Conservation (phyloP, 805 yeast species). For the Yamadazyma takamatsuzukensis region DNA sequence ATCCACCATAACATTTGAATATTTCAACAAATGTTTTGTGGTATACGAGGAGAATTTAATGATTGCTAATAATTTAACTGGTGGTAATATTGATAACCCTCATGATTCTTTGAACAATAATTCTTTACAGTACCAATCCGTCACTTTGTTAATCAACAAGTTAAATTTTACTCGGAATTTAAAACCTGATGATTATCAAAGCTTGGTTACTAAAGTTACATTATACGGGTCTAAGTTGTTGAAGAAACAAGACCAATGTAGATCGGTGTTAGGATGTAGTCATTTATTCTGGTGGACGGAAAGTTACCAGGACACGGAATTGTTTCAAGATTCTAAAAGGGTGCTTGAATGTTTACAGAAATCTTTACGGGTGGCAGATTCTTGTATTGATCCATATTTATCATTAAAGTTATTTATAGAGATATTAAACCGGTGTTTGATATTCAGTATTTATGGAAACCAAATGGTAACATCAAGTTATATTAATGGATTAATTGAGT, state of each 20-base stretch:
- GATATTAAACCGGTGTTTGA: slow-evolving; percentile 79
- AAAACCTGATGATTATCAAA: slow-evolving; percentile 69
- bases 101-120: slow-evolving; percentile 43
- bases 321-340: slow-evolving; percentile 54
- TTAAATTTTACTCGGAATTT: slow-evolving; percentile 41
- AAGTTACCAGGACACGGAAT: slow-evolving; percentile 17
- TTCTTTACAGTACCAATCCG: slow-evolving; percentile 48
- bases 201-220: slow-evolving; percentile 79
- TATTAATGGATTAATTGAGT: slow-evolving; percentile 80
- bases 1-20: slow-evolving; percentile 78
- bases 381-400: slow-evolving; percentile 77
- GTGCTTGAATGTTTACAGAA: slow-evolving; percentile 90
- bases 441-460: slow-evolving; percentile 81
- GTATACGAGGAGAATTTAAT: slow-evolving; percentile 66
- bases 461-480: slow-evolving; percentile 66
- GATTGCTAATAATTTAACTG: slow-evolving; percentile 12
- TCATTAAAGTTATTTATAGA: slow-evolving; percentile 85
- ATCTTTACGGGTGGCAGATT: slow-evolving; percentile 85
- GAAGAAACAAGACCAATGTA: slow-evolving; percentile 92
- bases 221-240: slow-evolving; percentile 83
- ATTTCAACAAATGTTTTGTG: slow-evolving; percentile 82
- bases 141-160: slow-evolving; percentile 44
- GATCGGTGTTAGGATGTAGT: slow-evolving; percentile 82
- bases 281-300: slow-evolving; percentile 95
- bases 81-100: slow-evolving; percentile 17